Base-by-base conservation (phyloP, 1,284 basidiomycete species). In the Blastosporella zonata region DNA sequence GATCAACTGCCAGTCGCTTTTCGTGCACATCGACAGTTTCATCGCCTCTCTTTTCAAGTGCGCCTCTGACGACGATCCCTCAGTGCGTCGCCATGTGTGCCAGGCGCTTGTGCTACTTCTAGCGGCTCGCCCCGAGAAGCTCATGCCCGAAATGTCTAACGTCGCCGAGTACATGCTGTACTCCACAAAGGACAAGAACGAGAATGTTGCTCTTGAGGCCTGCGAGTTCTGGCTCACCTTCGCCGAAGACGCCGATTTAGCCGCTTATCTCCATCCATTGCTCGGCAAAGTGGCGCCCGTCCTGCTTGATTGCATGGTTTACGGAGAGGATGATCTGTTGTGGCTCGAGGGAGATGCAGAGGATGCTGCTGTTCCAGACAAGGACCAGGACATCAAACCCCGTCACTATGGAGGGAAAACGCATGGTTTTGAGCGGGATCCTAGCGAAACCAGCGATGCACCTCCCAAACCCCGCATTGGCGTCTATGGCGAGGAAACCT, bases 151-250 rank as follows among this genome's bases (percentile, higher is more conserved):
- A 67, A 92, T 99, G 81, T 71, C 75, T 43, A 95, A 93, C 60
- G 93, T 99, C 37, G 95, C 97, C 34, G 93, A 97, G 65, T 99
- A 97, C 71, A 99, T 99, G 91, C 80, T 98, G 33, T 99, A 95
- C 72, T 97, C 93, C 29, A 98, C 93, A 8, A 93, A 95, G 68
- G 96, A 98, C 76, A 87, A 90, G 70, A 91, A 98, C 67, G 93
- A 97, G 71, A 85, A 85, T 50, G 93, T 97, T 46, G 93, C 94
- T 3, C 76, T 97, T 35, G 95, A 97, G 71, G 97, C 97, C 10
- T 97, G 94, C 78, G 97, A 99, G 75, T 99, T 99, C 71, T 99
- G 97, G 97, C 80, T 99, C 55, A 97, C 96, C 1, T 99, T 99
- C 63, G 94, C 97, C 13, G 97, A 99, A 67, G 93, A 98, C 62